Evolutionary conservation across 75 land plant genomes (phyloP).

Genomic region (Pseudotsuga menziesii): DNA sequence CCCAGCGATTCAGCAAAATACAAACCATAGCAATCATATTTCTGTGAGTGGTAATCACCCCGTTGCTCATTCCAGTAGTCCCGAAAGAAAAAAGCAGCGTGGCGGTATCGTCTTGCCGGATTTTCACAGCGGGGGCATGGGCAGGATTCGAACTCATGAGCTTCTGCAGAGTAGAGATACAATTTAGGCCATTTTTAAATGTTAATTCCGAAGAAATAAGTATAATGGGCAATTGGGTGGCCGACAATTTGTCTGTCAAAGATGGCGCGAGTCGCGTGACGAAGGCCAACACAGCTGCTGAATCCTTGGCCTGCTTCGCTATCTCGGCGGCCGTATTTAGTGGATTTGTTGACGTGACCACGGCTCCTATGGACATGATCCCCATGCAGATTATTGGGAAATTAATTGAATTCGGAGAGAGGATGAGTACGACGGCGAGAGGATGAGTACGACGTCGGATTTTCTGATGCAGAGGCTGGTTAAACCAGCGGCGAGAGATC

Average conservation of each 20-base stretch:
- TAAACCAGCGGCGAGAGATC: slow-evolving; percentile 11
- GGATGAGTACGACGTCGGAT: slow-evolving; percentile 60
- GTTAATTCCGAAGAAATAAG: slow-evolving; percentile 21
- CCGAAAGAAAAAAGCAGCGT: slow-evolving; percentile 18
- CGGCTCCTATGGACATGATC: slow-evolving; percentile 75
- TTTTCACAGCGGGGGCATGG: neutral
- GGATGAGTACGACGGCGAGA: slow-evolving; percentile 76
- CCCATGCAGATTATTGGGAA: slow-evolving; percentile 76
- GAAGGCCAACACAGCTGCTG: slow-evolving; percentile 56
- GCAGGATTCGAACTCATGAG: too few species aligned
- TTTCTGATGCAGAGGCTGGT: slow-evolving; percentile 36
- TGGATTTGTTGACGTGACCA: slow-evolving; percentile 86
- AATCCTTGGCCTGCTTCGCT: slow-evolving; percentile 65
- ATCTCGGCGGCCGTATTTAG: slow-evolving; percentile 80
- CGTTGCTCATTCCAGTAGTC: slow-evolving; percentile 86
- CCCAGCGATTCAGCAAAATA: slow-evolving; percentile 19
- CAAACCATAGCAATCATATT: slow-evolving; percentile 67
- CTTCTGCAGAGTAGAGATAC: too few species aligned
- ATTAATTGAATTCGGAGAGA: slow-evolving; percentile 81
- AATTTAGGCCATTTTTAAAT: neutral
- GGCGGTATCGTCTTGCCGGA: slow-evolving; percentile 1
- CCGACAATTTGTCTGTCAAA: slow-evolving; percentile 47
- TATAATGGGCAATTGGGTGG: slow-evolving; percentile 19
- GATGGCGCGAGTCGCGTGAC: slow-evolving; percentile 27
- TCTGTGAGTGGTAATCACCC: slow-evolving; percentile 71